Percentiles rank a stretch among this genome's conserved stretches.
Conservation (phyloP, 176 grass and related monocot species). For the Olyra latifolia region DNA sequence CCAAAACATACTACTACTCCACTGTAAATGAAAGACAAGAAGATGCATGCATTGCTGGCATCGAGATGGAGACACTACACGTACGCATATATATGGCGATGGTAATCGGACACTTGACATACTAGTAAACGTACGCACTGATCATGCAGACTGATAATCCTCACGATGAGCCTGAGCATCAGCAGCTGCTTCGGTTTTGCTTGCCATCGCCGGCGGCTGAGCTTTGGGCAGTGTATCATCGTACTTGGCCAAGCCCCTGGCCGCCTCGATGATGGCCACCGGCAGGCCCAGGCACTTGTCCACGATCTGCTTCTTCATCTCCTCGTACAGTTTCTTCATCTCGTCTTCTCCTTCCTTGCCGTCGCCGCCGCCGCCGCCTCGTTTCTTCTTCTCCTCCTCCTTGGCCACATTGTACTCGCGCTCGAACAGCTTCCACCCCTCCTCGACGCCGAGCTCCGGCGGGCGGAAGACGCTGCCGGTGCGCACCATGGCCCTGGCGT, state of each 20-base stretch:
- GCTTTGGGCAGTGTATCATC: not conserved
- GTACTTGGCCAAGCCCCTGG: slow-evolving; percentile 32
- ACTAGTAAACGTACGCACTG: not conserved
- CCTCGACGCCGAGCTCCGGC: not conserved
- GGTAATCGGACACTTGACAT: not conserved
- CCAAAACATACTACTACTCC: no score
- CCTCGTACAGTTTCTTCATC: not conserved
- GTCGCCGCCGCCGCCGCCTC: not conserved
- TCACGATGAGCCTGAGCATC: not conserved
- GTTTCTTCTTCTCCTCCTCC: not conserved
- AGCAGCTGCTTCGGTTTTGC: not conserved
- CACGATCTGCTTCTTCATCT: slow-evolving; percentile 33
- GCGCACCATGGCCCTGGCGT: slow-evolving; percentile 46
- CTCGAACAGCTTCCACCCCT: slow-evolving; percentile 40
- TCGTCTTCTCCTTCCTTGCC: no score
- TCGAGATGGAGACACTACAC: no score
- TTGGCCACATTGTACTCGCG: not conserved
- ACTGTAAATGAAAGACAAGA: not conserved
- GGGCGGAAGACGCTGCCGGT: slow-evolving; percentile 40
- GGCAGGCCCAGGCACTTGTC: slow-evolving; percentile 46
- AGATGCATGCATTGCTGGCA: not conserved
- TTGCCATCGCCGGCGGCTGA: not conserved
- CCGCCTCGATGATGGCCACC: slow-evolving; percentile 45
- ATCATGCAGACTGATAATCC: not conserved
- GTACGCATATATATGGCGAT: not conserved